Evolutionary conservation across 1,284 basidiomycete genomes (phyloP).

Genomic region (Papiliotrema nemorosa): DNA sequence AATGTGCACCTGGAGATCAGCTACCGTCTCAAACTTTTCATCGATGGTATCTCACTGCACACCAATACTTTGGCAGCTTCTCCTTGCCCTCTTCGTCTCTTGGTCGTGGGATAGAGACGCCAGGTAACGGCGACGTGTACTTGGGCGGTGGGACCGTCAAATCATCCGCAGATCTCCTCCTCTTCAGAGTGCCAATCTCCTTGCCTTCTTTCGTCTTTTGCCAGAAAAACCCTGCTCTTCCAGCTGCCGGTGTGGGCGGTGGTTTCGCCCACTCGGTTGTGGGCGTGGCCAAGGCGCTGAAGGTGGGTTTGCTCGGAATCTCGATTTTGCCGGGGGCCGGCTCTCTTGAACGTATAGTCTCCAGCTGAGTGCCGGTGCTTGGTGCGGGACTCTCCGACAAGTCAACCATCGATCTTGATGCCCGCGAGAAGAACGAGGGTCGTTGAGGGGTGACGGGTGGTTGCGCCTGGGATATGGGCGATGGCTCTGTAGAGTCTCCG

Average conservation of each 20-base stretch:
- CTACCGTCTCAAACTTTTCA: neutral
- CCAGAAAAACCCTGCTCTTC: constrained; percentile 28
- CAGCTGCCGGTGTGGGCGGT: constrained; percentile 41
- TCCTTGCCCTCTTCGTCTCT: constrained; percentile 75
- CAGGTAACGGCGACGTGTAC: constrained; percentile 47
- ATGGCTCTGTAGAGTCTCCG: neutral
- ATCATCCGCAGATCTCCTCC: constrained; percentile 51
- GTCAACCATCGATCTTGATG: constrained; percentile 60
- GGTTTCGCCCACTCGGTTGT: constrained; percentile 35
- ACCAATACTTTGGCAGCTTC: constrained; percentile 74
- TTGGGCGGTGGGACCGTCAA: constrained; percentile 44
- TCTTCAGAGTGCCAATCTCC: constrained; percentile 26
- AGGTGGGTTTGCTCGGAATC: constrained; percentile 15
- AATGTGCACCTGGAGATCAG: constrained; percentile 61
- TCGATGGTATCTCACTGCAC: constrained; percentile 52
- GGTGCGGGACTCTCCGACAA: constrained; percentile 29
- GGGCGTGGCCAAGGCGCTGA: constrained; percentile 9
- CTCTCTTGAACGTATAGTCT: constrained; percentile 22
- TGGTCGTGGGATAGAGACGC: constrained; percentile 40
- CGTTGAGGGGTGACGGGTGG: constrained; percentile 32
- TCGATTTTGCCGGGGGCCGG: constrained; percentile 18
- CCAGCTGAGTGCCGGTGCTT: constrained; percentile 15
- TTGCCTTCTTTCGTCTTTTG: constrained; percentile 8
- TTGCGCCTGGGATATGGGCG: neutral
- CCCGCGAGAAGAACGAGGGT: constrained; percentile 60